Evolutionary conservation across 768 basidiomycete species (phyloP), one percentile per base, ranked within the genome.

Genomic region (Trametes cubensis): DNA sequence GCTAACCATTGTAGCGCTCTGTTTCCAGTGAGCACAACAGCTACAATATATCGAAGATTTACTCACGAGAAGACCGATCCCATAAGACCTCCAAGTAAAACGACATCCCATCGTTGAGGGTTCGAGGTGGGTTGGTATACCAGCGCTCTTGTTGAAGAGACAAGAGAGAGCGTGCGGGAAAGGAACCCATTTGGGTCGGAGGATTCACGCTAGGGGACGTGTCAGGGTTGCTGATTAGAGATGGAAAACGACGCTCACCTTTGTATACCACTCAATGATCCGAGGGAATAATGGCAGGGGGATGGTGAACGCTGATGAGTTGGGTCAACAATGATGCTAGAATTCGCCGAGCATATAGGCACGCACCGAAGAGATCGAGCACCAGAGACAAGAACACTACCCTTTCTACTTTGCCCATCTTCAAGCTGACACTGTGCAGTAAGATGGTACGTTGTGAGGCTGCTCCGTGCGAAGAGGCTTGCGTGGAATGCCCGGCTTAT

Each of bases 271-370:
- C 76, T 95, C 89, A 45, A 97, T 95, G 52, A 98, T 80, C n/a
- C 95, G 86, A n/a, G 96, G 96, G 75, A 98, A 98, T 30, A 98
- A 84, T 21, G 96, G 96, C n/a, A 98, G 81, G 11, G 94, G 95
- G 48, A 96, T 91, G 23, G 94, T 97, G 75, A 95, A 96, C 14
- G 94, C 92, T 82, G 81, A 78, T 39, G 20, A 15, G 21, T 54
- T 59, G 48, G 55, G 69, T 45, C 60, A 23, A 47, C 23, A 42
- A 2, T 6, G 44, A n/a, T 20, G 7, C 20, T 25, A 21, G 23
- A 38, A 53, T 0, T 3, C 23, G 13, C 20, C 41, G 13, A 28
- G 17, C 59, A 17, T 34, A 7, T 34, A 7, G 8, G 14, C 21
- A 76, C 83, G 68, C 68, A 82, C 88, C 88, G 25, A 90, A 81